These are phyloP conservation scores for Geotrichum candidum DNA, from an alignment of 1,139 yeast species.

Conservation along the genomic window DNA sequence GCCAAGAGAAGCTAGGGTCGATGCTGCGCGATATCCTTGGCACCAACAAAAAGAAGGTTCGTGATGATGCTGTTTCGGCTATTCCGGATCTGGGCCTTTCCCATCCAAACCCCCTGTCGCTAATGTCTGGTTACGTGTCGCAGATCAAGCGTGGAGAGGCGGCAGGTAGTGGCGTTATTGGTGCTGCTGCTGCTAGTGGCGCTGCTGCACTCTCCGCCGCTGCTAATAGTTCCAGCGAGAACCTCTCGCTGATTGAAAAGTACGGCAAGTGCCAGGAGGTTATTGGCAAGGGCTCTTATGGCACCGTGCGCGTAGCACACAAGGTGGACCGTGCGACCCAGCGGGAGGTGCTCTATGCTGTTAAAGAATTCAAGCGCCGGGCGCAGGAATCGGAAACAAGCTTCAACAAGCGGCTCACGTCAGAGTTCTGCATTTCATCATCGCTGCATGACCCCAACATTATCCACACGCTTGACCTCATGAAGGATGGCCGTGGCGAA, in stretches of 20 bases:
- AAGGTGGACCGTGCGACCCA: slow-evolving; percentile 41
- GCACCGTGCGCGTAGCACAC: slow-evolving; percentile 71
- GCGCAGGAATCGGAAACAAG: slow-evolving; percentile 51
- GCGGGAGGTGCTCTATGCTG: slow-evolving; percentile 60
- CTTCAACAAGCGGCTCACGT: slow-evolving; percentile 66
- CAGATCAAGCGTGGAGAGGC: slow-evolving; percentile 17
- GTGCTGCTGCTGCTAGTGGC: slow-evolving; percentile 20
- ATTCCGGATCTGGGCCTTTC: slow-evolving; percentile 52
- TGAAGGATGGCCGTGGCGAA: slow-evolving; percentile 87
- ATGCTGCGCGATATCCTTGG: slow-evolving; percentile 81
- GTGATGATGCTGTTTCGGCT: slow-evolving; percentile 78
- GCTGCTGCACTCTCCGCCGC: not conserved
- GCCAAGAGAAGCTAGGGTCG: slow-evolving; percentile 81
- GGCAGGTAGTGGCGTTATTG: slow-evolving; percentile 12
- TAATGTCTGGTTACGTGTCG: slow-evolving; percentile 68
- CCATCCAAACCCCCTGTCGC: slow-evolving; percentile 35
- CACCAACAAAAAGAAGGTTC: slow-evolving; percentile 54
- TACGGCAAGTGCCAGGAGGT: slow-evolving; percentile 78
- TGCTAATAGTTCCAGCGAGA: not conserved
- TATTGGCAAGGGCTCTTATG: slow-evolving; percentile 82
- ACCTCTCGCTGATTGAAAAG: slow-evolving; percentile 48
- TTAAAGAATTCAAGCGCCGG: slow-evolving; percentile 66
- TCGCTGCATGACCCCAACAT: slow-evolving; percentile 74
- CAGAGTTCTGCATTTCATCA: slow-evolving; percentile 82
- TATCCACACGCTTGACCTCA: slow-evolving; percentile 76